Percentiles rank a stretch among this genome's conserved stretches.
Evolutionary conservation across 805 yeast genomes (phyloP).

Genomic region (Dipodascopsis tothii): DNA sequence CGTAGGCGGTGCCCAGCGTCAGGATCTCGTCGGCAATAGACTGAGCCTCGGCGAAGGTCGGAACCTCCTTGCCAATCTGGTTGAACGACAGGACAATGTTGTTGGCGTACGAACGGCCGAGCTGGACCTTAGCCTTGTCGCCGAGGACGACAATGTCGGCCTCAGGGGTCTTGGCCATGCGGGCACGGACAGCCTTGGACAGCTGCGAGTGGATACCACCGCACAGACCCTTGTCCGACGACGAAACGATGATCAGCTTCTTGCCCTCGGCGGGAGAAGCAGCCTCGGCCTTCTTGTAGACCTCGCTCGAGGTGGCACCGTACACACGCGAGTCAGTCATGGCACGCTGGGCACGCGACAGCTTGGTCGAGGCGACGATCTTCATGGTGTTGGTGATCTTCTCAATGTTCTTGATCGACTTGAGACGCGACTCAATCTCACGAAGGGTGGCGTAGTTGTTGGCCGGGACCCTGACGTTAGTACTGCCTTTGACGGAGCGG

Average conservation of each 20-base stretch:
- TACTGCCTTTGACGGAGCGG: no score
- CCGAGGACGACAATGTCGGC: constrained; percentile 75
- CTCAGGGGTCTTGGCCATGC: constrained; percentile 38
- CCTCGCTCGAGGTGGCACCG: constrained; percentile 70
- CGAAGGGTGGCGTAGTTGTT: constrained; percentile 71
- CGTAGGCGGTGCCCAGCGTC: constrained; percentile 53
- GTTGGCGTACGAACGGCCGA: constrained; percentile 70
- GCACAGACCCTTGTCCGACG: constrained; percentile 97
- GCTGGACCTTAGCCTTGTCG: constrained; percentile 87
- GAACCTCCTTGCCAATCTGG: constrained; percentile 95
- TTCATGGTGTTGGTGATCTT: constrained; percentile 99
- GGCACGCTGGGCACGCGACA: constrained; percentile 91
- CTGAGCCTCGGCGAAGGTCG: constrained; percentile 85
- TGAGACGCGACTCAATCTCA: constrained; percentile 96
- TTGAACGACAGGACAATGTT: constrained; percentile 67
- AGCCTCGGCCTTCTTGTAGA: constrained; percentile 48
- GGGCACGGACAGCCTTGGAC: constrained; percentile 72
- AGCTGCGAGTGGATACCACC: constrained; percentile 96
- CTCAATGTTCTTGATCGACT: constrained; percentile 97
- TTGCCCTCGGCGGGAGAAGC: constrained; percentile 36
- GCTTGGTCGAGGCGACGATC: constrained; percentile 96
- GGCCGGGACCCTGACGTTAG: background rate
- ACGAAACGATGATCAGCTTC: constrained; percentile 75
- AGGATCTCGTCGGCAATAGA: constrained; percentile 78
- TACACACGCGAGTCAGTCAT: constrained; percentile 81